Evolutionary conservation across 768 basidiomycete genomes (phyloP), one percentile per base, ranked within the genome.

Genomic region (Kockovaella imperatae): DNA sequence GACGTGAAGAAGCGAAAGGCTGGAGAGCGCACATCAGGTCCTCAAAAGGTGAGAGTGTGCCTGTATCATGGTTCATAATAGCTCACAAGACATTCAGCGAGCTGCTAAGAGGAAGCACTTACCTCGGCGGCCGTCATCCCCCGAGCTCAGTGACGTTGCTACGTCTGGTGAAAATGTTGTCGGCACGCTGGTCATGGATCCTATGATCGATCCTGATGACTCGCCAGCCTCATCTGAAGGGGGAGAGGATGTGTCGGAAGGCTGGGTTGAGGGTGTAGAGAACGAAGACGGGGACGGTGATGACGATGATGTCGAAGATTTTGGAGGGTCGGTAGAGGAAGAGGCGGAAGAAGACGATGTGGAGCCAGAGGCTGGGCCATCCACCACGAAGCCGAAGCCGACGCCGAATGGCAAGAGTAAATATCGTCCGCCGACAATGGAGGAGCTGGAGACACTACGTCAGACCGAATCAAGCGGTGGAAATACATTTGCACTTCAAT

Each of bases 401-500:
- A 24, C 17, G 15, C 43, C 45, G 17, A 18, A 41, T 26, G 53
- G 46, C 36, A 63, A 69, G 51, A 56, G 57, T 29, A 45, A 67
- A 4, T 70, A 62, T 59, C 56, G 61, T 17, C 61, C 71, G 2
- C 72, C 72, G 1, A 74, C 73, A 0, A 23, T 59, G 17, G 48
- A 50, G 11, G 61, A 62, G 42, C 38, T 63, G 29, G 57, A 60
- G 18, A 43, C 41, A 2, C 51, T 63, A 2, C 45, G 40, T 17
- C 17, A 52, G 35, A 54, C 50, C 21, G 48, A 52, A 29, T 35
- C 56, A 29, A 49, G 56, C 3, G 60, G 55, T 0, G 89, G 87
- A 0, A 83, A 76, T 46, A 79, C 84, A 2, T 90, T 91, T 75
- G 86, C 87, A 58, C 76, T 91, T 7, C 86, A 90, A 77, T 85